These are phyloP conservation scores for Salmacisia buchloeana DNA, from an alignment of 1,284 basidiomycete species.

Conservation along the genomic window DNA sequence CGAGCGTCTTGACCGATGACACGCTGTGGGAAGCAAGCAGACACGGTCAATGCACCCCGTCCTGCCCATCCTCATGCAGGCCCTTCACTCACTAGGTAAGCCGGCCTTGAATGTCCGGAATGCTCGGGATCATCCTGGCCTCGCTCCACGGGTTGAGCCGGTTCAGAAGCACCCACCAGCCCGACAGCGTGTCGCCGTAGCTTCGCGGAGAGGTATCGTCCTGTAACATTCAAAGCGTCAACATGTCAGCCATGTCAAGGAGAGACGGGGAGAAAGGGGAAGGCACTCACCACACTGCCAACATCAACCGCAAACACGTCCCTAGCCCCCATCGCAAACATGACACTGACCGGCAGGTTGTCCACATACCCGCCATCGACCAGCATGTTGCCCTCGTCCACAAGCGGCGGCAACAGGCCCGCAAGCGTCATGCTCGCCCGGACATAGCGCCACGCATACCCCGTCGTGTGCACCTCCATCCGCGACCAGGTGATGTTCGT, in stretches of 20 bases:
- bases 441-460: slow-evolving; percentile 63
- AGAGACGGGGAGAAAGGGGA: not conserved
- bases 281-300: slow-evolving; percentile 61
- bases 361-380: slow-evolving; percentile 41
- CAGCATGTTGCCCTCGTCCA: slow-evolving; percentile 76
- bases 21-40: slow-evolving; percentile 53
- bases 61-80: not conserved
- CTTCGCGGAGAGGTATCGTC: slow-evolving; percentile 92
- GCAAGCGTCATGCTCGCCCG: slow-evolving; percentile 97
- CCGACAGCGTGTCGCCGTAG: slow-evolving; percentile 91
- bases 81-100: slow-evolving; percentile 64
- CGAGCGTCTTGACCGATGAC: slow-evolving; percentile 86
- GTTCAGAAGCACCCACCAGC: slow-evolving; percentile 92
- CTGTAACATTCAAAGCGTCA: too few species aligned
- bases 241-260: too few species aligned
- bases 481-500: slow-evolving; percentile 96
- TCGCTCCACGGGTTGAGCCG: slow-evolving; percentile 64
- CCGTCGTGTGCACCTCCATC: slow-evolving; percentile 95
- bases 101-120: slow-evolving; percentile 92
- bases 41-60: not conserved
- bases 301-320: slow-evolving; percentile 95
- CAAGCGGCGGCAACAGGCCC: slow-evolving; percentile 86
- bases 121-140: slow-evolving; percentile 73
- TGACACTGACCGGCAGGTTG: slow-evolving; percentile 67
- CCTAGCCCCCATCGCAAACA: slow-evolving; percentile 85